Percentiles rank a stretch among this genome's conserved stretches.
phyloP scores from a whole-genome alignment of 2,329 filamentous ascomycete species.

The Aspergillus transmontanensis region DNA sequence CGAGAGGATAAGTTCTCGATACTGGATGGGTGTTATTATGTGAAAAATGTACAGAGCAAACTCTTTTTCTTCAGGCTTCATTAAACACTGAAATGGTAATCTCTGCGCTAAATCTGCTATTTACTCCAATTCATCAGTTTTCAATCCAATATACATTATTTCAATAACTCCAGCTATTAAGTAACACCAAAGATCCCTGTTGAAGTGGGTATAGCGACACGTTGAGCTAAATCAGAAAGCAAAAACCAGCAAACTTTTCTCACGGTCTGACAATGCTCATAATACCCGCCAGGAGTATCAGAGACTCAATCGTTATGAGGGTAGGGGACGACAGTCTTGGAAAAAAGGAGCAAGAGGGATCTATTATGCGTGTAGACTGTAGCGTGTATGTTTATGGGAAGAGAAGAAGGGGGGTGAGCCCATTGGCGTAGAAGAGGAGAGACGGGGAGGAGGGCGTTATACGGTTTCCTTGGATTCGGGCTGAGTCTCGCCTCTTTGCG shows the following conservation, averaged over 20 bases:
- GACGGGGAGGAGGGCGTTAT: slow-evolving; percentile 1
- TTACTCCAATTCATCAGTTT: no score
- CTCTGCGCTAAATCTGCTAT: background rate
- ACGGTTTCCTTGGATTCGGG: slow-evolving; percentile 61
- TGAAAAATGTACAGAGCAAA: background rate
- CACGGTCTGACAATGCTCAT: background rate
- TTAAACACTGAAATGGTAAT: background rate
- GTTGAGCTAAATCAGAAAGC: background rate
- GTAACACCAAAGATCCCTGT: background rate
- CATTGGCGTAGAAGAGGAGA: no score
- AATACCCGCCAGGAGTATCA: background rate
- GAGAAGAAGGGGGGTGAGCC: background rate
- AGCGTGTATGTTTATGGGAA: background rate
- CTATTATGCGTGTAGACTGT: slow-evolving; percentile 2
- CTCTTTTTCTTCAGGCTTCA: no score
- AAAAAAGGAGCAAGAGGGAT: background rate
- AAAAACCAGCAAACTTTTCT: background rate
- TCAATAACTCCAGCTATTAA: background rate
- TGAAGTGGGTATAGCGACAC: background rate
- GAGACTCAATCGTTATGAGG: background rate
- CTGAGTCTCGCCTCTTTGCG: slow-evolving; percentile 22
- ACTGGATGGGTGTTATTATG: background rate
- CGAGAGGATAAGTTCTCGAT: background rate
- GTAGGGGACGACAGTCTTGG: background rate
- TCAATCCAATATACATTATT: background rate